A percentile compares a stretch with the other conserved stretches of the same genome.
Conservation (phyloP, 2,329 filamentous ascomycete genomes). For the Aspergillus tubingensis region DNA sequence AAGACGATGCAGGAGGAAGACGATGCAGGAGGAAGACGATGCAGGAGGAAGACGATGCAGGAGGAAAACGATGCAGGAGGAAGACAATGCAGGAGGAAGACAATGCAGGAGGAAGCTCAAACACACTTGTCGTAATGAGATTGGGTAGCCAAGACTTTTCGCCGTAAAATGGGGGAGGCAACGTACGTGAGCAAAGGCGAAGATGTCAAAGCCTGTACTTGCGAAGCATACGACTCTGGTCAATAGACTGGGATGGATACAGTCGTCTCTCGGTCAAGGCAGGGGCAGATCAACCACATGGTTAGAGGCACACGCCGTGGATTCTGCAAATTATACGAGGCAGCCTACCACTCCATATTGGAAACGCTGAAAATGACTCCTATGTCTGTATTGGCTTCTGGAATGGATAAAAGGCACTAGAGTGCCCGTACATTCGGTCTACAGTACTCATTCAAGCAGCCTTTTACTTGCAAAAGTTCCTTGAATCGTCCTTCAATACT, state of each 20-base stretch:
- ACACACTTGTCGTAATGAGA: neutral
- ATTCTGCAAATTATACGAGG: slow-evolving; percentile 2
- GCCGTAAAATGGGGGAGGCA: neutral
- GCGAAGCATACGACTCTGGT: slow-evolving; percentile 5
- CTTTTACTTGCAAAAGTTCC: neutral
- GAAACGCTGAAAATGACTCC: slow-evolving; percentile 3
- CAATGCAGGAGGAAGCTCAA: neutral
- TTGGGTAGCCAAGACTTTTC: slow-evolving; percentile 2
- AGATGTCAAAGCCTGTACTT: neutral
- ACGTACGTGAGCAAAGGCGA: neutral
- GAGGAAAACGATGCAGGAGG: too few relatives aligned
- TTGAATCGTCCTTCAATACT: slow-evolving; percentile 3
- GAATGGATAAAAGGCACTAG: slow-evolving; percentile 4
- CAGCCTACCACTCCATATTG: neutral
- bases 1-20: too few relatives aligned
- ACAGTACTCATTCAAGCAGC: neutral
- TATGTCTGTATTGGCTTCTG: neutral
- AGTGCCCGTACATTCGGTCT: neutral
- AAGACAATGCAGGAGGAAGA: too few relatives aligned
- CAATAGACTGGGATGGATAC: neutral
- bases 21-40: too few relatives aligned
- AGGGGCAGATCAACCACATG: neutral
- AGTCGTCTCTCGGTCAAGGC: slow-evolving; percentile 3
- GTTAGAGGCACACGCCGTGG: neutral
- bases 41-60: too few relatives aligned